phyloP scores from a whole-genome alignment of 352 stramenopile genomes.

The Phytophthora pluvialis region DNA sequence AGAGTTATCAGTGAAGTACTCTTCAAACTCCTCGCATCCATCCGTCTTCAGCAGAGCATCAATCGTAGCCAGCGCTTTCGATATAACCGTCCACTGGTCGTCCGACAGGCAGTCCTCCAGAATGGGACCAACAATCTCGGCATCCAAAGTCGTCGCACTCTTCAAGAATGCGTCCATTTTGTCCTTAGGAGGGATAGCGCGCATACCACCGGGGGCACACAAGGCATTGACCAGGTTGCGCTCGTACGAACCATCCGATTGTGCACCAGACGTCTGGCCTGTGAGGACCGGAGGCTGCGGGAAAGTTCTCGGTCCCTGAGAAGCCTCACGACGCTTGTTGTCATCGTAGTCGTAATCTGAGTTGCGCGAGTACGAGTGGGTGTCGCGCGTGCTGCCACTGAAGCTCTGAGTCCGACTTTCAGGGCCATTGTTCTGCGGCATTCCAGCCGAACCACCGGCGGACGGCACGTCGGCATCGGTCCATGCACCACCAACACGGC shows the following conservation, averaged over 20 bases:
- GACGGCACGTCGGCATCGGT: conserved; percentile 39
- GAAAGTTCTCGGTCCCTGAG: conserved; percentile 28
- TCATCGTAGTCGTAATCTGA: conserved; percentile 71
- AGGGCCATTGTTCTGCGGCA: conserved; percentile 36
- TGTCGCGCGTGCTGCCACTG: conserved; percentile 42
- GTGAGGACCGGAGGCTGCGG: conserved; percentile 40
- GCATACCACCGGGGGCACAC: conserved; percentile 94
- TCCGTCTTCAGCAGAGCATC: conserved; percentile 84
- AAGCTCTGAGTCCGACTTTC: conserved; percentile 62
- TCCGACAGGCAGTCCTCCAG: conserved; percentile 94
- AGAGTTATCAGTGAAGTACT: conserved; percentile 86
- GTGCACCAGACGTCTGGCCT: conserved; percentile 74
- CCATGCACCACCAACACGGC: conserved; percentile 81
- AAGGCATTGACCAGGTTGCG: conserved; percentile 92
- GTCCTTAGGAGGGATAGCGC: conserved; percentile 93
- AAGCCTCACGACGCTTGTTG: conserved; percentile 41
- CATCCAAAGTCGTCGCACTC: conserved; percentile 90
- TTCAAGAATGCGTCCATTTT: conserved; percentile 94
- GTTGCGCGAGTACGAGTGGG: conserved; percentile 44
- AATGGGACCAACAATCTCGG: conserved; percentile 94
- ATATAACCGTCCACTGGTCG: conserved; percentile 90
- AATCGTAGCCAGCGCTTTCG: conserved; percentile 95
- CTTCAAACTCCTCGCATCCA: conserved; percentile 84
- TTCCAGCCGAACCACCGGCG: conserved; percentile 30
- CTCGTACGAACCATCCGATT: conserved; percentile 92